Percentiles rank a stretch among this genome's conserved stretches.
These are phyloP conservation scores for Candida tibetensis DNA, from an alignment of 805 yeast species.

Conservation along the genomic window DNA sequence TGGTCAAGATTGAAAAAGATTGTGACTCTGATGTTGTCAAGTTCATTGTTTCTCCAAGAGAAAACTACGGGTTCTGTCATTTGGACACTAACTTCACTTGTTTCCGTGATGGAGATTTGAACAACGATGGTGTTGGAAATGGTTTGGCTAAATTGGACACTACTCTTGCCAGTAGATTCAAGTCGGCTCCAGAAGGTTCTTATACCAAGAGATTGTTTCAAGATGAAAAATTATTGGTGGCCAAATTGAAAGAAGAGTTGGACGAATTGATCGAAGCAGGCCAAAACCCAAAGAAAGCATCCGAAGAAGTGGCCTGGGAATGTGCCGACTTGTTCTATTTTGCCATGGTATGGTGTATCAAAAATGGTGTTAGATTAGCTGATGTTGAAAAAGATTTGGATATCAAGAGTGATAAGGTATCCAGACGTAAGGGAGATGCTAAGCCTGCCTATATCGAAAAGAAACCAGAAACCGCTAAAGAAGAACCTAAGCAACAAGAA, in stretches of 20 bases:
- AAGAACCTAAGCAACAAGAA: slow-evolving; percentile 19
- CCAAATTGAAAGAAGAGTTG: slow-evolving; percentile 93
- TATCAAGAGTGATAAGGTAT: slow-evolving; percentile 77
- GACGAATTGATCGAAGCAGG: slow-evolving; percentile 91
- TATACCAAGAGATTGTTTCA: slow-evolving; percentile 85
- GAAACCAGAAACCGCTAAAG: slow-evolving; percentile 12
- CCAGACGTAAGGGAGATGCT: slow-evolving; percentile 95
- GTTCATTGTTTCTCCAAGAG: slow-evolving; percentile 74
- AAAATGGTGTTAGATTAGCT: slow-evolving; percentile 71
- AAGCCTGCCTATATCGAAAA: slow-evolving; percentile 66
- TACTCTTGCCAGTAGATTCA: slow-evolving; percentile 59
- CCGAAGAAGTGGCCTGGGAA: slow-evolving; percentile 81
- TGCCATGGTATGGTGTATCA: slow-evolving; percentile 51
- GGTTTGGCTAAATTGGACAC: slow-evolving; percentile 72
- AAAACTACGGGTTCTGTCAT: slow-evolving; percentile 92
- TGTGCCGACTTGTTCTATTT: slow-evolving; percentile 83
- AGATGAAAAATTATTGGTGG: slow-evolving; percentile 71
- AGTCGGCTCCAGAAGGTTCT: slow-evolving; percentile 85
- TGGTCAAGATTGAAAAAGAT: slow-evolving; percentile 67
- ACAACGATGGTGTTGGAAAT: slow-evolving; percentile 45
- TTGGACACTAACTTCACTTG: slow-evolving; percentile 70
- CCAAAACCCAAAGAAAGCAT: slow-evolving; percentile 28
- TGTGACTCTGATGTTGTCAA: slow-evolving; percentile 92
- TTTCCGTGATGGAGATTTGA: slow-evolving; percentile 49
- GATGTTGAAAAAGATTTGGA: slow-evolving; percentile 87